Conservation (phyloP, 129 eudicot species). For the Sambucus nigra region DNA sequence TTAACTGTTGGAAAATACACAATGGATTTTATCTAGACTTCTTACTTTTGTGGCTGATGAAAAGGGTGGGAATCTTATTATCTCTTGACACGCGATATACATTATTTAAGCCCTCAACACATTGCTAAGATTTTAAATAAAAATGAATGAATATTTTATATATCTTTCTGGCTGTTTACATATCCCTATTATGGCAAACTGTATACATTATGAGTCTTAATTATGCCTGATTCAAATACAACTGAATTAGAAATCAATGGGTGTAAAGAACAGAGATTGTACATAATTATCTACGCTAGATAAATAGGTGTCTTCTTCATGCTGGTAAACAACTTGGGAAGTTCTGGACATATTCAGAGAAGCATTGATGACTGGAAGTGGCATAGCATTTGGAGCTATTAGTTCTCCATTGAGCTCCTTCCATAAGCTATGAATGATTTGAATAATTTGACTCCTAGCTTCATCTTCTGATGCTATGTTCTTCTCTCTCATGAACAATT, state of each 20-base stretch:
- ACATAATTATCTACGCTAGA: slow-evolving; percentile 45
- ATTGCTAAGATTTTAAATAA: too few relatives aligned
- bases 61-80: too few relatives aligned
- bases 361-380: slow-evolving; percentile 27
- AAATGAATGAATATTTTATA: too few relatives aligned
- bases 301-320: slow-evolving; percentile 32
- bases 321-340: slow-evolving; percentile 55
- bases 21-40: too few relatives aligned
- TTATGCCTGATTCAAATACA: too few relatives aligned
- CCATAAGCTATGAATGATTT: slow-evolving; percentile 28
- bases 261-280: slow-evolving; percentile 36
- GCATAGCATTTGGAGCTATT: slow-evolving; percentile 26
- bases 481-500: slow-evolving; percentile 34
- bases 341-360: slow-evolving; percentile 47
- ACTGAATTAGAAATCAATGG: slow-evolving; percentile 12
- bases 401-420: slow-evolving; percentile 36
- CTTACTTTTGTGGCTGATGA: too few relatives aligned
- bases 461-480: slow-evolving; percentile 28
- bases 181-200: too few relatives aligned
- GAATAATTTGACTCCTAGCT: slow-evolving; percentile 22
- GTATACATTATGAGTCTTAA: too few relatives aligned
- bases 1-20: too few relatives aligned
- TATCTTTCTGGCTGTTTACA: too few relatives aligned
- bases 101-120: too few relatives aligned
- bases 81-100: too few relatives aligned